phyloP scores from a whole-genome alignment of 1,284 basidiomycete species.

The Trichosporon sp. region DNA sequence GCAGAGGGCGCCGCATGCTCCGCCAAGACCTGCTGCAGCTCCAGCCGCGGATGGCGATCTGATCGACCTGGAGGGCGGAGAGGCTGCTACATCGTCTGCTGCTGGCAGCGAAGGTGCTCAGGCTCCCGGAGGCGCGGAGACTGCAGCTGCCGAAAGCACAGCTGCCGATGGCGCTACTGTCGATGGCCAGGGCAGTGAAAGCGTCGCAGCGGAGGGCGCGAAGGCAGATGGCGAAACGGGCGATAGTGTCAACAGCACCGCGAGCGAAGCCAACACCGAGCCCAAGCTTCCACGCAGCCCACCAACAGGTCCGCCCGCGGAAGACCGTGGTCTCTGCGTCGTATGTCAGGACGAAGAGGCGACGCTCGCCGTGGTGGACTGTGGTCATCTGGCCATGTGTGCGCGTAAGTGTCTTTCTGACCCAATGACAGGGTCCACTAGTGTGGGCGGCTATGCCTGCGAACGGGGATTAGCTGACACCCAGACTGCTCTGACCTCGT shows the following conservation, averaged over 20 bases:
- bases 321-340: constrained; percentile 72
- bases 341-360: constrained; percentile 87
- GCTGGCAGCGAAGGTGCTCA: neutral
- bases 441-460: no score
- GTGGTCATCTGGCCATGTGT: constrained; percentile 81
- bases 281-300: constrained; percentile 18
- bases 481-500: constrained; percentile 70
- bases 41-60: constrained; percentile 2
- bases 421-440: no score
- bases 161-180: no score
- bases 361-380: constrained; percentile 80
- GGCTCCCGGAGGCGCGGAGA: neutral
- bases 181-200: neutral
- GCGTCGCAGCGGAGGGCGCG: constrained; percentile 17
- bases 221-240: constrained; percentile 17
- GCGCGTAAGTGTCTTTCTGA: constrained; percentile 49
- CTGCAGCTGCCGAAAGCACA: no score
- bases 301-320: constrained; percentile 40
- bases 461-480: constrained; percentile 5
- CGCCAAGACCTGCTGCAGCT: no score
- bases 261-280: neutral
- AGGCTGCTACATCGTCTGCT: no score
- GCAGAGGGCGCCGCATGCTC: no score
- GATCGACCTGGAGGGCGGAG: neutral
- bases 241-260: constrained; percentile 3